phyloP scores from a whole-genome alignment of 768 basidiomycete genomes.

The Gyrodon lividus region DNA sequence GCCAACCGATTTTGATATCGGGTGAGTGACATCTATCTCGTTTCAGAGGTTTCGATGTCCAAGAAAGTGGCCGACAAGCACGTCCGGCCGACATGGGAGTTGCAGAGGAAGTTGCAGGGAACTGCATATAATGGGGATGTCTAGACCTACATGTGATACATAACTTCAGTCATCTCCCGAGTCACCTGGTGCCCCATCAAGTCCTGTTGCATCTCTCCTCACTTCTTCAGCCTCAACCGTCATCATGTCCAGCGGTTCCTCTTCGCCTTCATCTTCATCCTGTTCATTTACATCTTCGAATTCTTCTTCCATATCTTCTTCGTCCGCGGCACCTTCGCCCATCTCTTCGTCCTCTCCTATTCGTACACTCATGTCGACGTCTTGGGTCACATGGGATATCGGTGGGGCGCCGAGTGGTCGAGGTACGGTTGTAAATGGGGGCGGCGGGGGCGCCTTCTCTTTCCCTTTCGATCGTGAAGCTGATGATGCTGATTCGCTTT shows the following conservation, averaged over 20 bases:
- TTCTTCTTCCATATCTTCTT: conserved; percentile 27
- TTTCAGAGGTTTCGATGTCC: too few species aligned
- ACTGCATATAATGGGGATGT: not conserved
- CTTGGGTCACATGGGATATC: conserved; percentile 24
- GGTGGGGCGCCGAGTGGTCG: conserved; percentile 28
- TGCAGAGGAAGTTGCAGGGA: not conserved
- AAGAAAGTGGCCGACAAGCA: too few species aligned
- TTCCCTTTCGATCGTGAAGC: conserved; percentile 28
- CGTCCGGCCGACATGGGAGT: too few species aligned
- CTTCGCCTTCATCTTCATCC: conserved; percentile 36
- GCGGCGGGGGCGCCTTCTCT: conserved; percentile 28
- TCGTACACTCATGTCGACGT: conserved; percentile 21
- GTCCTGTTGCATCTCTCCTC: conserved; percentile 35
- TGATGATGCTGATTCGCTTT: conserved; percentile 32
- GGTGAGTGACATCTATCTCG: too few species aligned
- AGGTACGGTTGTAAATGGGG: conserved; percentile 32
- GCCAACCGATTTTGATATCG: too few species aligned
- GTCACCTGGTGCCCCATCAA: conserved; percentile 29
- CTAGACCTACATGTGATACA: conserved; percentile 4
- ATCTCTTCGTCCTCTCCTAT: conserved; percentile 29
- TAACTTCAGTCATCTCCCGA: conserved; percentile 11
- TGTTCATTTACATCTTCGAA: conserved; percentile 20
- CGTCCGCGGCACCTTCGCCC: conserved; percentile 35
- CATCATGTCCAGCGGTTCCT: conserved; percentile 42
- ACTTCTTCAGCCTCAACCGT: conserved; percentile 46